Conservation (phyloP, 495 filamentous ascomycete genomes). For the Neurospora tetrasperma region DNA sequence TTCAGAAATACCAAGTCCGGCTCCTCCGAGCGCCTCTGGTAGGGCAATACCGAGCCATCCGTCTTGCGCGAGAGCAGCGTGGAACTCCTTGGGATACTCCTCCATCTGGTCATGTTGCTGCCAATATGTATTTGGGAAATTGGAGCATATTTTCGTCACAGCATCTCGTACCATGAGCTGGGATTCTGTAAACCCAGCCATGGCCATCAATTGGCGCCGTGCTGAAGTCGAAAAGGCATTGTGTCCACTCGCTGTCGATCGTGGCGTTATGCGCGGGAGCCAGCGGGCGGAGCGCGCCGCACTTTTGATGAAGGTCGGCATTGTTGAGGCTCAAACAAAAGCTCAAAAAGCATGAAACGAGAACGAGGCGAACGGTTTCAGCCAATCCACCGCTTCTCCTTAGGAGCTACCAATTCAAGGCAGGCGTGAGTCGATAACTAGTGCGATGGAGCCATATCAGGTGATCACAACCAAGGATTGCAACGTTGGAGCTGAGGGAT, state of each 20-base stretch:
- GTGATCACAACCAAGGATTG: neutral
- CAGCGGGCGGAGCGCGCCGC: neutral
- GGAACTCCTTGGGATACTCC: constrained; percentile 61
- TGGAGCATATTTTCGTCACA: constrained; percentile 55
- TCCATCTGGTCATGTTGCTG: constrained; percentile 55
- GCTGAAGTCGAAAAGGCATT: constrained; percentile 17
- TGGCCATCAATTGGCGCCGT: constrained; percentile 50
- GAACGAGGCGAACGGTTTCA: neutral
- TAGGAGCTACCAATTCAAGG: neutral
- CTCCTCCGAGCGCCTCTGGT: constrained; percentile 59
- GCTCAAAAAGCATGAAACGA: neutral
- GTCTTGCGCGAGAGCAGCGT: constrained; percentile 62
- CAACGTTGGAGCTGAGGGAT: neutral
- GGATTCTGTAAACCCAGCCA: constrained; percentile 58
- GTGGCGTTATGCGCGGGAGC: neutral
- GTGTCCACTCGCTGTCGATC: neutral
- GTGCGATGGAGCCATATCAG: neutral
- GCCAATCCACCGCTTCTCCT: neutral
- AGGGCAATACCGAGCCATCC: constrained; percentile 79
- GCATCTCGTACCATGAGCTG: constrained; percentile 64
- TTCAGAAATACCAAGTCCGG: constrained; percentile 68
- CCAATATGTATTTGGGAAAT: constrained; percentile 59
- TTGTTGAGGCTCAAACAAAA: neutral
- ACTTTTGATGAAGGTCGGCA: neutral
- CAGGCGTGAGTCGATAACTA: neutral